Conservation (phyloP, 352 stramenopile genomes). For the Globisporangium irregulare region DNA sequence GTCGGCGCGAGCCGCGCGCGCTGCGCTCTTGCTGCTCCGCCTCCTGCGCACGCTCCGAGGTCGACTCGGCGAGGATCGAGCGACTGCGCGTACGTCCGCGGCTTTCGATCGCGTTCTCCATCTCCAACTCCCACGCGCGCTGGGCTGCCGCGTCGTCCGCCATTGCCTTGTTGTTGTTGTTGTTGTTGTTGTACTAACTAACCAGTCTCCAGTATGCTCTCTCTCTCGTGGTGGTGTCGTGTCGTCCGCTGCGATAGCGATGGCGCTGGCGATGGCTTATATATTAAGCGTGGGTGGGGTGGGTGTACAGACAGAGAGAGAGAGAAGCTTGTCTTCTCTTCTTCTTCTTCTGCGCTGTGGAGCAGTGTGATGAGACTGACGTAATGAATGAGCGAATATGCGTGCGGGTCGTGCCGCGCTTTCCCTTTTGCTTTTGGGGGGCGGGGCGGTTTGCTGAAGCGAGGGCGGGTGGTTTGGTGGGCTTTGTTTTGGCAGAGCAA, state of each 20-base stretch:
- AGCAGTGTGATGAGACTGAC: slow-evolving; percentile 5
- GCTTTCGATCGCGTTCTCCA: slow-evolving; percentile 72
- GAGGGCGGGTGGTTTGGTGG: not conserved
- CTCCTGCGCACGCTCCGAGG: slow-evolving; percentile 10
- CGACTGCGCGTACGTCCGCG: slow-evolving; percentile 73
- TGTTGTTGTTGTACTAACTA: too few relatives aligned
- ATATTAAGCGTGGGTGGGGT: not conserved
- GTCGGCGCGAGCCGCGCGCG: not conserved
- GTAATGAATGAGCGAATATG: slow-evolving; percentile 4
- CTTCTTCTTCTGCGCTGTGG: slow-evolving; percentile 6
- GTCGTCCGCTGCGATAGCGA: not conserved
- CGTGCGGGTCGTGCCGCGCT: not conserved
- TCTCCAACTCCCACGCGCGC: slow-evolving; percentile 72
- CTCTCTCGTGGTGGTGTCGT: not conserved
- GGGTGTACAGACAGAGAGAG: slow-evolving; percentile 9
- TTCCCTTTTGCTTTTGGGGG: not conserved
- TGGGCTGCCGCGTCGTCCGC: slow-evolving; percentile 47
- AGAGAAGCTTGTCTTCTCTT: not conserved
- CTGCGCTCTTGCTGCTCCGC: slow-evolving; percentile 6
- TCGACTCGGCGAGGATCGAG: slow-evolving; percentile 72
- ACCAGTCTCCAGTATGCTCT: not conserved
- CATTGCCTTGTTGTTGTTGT: slow-evolving; percentile 13
- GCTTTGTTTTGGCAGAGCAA: not conserved
- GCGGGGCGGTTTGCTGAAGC: not conserved
- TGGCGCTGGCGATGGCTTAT: not conserved